Base-by-base conservation (phyloP, 2,329 filamentous ascomycete species). In the Calonectria ilicicola region DNA sequence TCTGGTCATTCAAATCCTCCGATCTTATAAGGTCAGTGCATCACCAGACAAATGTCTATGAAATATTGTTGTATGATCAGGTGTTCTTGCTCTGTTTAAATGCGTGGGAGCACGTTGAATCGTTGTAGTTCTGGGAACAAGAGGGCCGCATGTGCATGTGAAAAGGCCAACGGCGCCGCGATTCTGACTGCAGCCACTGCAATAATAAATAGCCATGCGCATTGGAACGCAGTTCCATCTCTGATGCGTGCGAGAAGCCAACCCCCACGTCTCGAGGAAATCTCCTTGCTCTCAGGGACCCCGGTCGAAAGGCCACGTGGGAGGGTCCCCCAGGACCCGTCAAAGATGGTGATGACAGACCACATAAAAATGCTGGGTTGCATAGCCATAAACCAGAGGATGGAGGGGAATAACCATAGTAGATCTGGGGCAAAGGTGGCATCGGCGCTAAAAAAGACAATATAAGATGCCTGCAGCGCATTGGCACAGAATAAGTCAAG, bases 301-400 rank as follows among this genome's bases (percentile, higher is more conserved):
- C 53, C 53, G 32, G 35, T 19, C 3, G 23, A 26, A 3, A 19
- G 53, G 2, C 53, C 53, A 60, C 53, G 53, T 40, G 53, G 53
- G 14, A 60, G 53, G 8, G 53, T 66, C 2, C 63, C 63, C 63
- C 63, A 66, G 26, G 63, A 53, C 17, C 49, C 63, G 14, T 66
- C 63, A 19, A 66, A 51, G 49, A 66, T 42, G n/a, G 63, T 66
- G 5, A 66, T 35, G 44, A 66, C 32, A 40, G 63, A 66, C 63
- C 63, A 66, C 46, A 66, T 32, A 17, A 66, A 49, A 53, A 66
- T 66, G 32, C 63, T 51, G 17, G 63, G 63, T 19, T 49, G 49
- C 63, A 66, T 66, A 21, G 53, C 27, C 46, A 66, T 51, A 27
- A 66, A 66, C 63, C 63, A 66, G n/a, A 66, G 19, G 21, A 66